Percentiles rank a stretch among this genome's conserved stretches.
Conservation (phyloP, 352 stramenopile genomes). For the Peronospora farinosa region DNA sequence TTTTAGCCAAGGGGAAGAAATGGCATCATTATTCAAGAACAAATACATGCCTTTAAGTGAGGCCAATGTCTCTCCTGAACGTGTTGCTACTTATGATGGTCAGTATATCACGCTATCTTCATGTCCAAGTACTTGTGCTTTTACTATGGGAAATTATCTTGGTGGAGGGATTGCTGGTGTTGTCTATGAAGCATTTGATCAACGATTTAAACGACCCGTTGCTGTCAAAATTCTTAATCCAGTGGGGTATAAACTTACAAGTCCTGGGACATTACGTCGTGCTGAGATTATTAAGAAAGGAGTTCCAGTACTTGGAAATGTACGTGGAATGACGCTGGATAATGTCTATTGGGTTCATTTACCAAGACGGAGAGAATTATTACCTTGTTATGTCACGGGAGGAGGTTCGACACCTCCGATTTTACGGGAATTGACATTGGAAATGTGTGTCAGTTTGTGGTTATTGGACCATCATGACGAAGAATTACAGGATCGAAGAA, state of each 20-base stretch:
- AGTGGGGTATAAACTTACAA: constrained; percentile 90
- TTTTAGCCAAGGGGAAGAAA: neutral
- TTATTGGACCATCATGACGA: constrained; percentile 63
- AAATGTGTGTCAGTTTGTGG: constrained; percentile 85
- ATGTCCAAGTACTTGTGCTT: constrained; percentile 27
- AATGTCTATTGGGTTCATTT: constrained; percentile 79
- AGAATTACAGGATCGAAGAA: constrained; percentile 22
- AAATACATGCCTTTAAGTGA: constrained; percentile 87
- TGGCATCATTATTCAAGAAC: constrained; percentile 50
- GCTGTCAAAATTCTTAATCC: constrained; percentile 97
- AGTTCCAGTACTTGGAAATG: constrained; percentile 38
- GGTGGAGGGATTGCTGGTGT: constrained; percentile 88
- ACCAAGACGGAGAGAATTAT: constrained; percentile 47
- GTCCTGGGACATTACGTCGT: constrained; percentile 58
- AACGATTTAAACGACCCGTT: constrained; percentile 68
- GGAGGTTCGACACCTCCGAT: constrained; percentile 7
- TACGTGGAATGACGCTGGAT: constrained; percentile 60
- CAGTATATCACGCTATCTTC: constrained; percentile 59
- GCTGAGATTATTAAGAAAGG: constrained; percentile 85
- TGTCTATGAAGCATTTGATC: constrained; percentile 89
- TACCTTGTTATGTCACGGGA: constrained; percentile 63
- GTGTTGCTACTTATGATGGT: constrained; percentile 72
- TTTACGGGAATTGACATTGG: constrained; percentile 69
- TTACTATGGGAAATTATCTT: constrained; percentile 89
- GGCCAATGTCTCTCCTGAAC: constrained; percentile 66